phyloP scores from a whole-genome alignment of 2,329 filamentous ascomycete genomes.

The Daldinia eschscholtzii region DNA sequence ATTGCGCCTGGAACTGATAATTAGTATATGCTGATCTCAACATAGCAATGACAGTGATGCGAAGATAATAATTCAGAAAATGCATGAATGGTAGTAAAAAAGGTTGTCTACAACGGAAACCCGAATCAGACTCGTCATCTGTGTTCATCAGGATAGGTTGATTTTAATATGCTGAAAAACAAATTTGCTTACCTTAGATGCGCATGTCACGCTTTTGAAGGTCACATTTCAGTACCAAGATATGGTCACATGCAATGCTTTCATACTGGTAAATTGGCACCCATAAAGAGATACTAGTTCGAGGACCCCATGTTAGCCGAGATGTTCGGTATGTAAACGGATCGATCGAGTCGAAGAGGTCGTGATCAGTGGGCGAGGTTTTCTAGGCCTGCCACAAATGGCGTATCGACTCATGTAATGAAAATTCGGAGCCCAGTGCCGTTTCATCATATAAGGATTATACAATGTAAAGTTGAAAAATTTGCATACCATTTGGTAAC shows the following conservation, averaged over 20 bases:
- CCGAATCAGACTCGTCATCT: constrained; percentile 77
- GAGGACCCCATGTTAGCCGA: constrained; percentile 25
- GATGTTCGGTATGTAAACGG: neutral
- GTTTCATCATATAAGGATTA: constrained; percentile 76
- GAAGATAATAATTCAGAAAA: constrained; percentile 45
- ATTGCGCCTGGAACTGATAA: constrained; percentile 10
- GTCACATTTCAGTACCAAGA: neutral
- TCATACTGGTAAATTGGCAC: neutral
- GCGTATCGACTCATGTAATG: constrained; percentile 83
- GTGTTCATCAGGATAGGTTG: constrained; percentile 59
- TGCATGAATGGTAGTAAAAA: constrained; percentile 71
- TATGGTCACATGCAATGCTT: no score
- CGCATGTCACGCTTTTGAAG: neutral
- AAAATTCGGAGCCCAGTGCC: constrained; percentile 94
- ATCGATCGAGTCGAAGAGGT: constrained; percentile 24
- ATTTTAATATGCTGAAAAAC: constrained; percentile 27
- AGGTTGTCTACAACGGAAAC: constrained; percentile 71
- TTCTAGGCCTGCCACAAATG: constrained; percentile 99
- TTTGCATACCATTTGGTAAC: constrained; percentile 48
- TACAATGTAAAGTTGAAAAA: constrained; percentile 41
- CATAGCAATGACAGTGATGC: constrained; percentile 4
- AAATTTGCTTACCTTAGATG: constrained; percentile 32
- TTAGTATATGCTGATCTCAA: constrained; percentile 28
- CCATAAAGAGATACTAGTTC: constrained; percentile 7
- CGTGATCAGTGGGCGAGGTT: constrained; percentile 96